Conservation (phyloP, 2,329 filamentous ascomycete species). For the Talaromyces sp. region DNA sequence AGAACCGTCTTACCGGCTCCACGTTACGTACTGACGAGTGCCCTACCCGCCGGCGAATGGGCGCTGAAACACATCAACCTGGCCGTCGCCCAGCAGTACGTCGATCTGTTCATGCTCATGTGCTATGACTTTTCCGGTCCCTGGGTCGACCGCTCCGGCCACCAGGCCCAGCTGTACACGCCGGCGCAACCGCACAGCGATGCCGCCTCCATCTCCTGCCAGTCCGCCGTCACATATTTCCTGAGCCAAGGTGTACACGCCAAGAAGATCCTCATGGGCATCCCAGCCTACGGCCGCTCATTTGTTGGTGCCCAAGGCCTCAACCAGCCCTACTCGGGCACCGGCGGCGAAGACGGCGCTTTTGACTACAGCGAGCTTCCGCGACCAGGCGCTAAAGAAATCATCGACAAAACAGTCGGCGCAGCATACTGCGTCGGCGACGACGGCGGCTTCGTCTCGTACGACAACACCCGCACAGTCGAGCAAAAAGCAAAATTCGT, state of each 20-base stretch:
- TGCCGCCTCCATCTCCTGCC: conserved; percentile 54
- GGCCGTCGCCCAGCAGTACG: conserved; percentile 54
- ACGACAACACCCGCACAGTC: conserved; percentile 73
- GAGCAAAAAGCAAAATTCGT: conserved; percentile 69
- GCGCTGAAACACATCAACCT: conserved; percentile 67
- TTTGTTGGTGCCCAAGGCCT: conserved; percentile 63
- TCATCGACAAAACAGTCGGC: conserved; percentile 60
- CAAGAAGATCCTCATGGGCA: conserved; percentile 68
- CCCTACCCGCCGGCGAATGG: conserved; percentile 63
- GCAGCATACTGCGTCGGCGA: conserved; percentile 62
- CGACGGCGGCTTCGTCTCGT: conserved; percentile 72
- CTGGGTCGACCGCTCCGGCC: conserved; percentile 63
- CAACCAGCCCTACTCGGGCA: conserved; percentile 53
- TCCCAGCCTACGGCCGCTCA: conserved; percentile 70
- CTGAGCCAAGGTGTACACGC: conserved; percentile 61
- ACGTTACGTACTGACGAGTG: conserved; percentile 64
- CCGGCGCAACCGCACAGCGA: conserved; percentile 51
- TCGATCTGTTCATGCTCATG: conserved; percentile 74
- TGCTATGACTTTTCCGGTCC: conserved; percentile 73
- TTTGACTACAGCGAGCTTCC: conserved; percentile 73
- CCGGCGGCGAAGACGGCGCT: conserved; percentile 59
- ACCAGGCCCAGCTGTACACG: conserved; percentile 70
- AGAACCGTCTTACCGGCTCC: conserved; percentile 64
- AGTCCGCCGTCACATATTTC: conserved; percentile 61
- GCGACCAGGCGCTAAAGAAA: conserved; percentile 55